Evolutionary conservation across 2,329 filamentous ascomycete genomes (phyloP), one percentile per base, ranked within the genome.

Genomic region (Claviceps sp.): DNA sequence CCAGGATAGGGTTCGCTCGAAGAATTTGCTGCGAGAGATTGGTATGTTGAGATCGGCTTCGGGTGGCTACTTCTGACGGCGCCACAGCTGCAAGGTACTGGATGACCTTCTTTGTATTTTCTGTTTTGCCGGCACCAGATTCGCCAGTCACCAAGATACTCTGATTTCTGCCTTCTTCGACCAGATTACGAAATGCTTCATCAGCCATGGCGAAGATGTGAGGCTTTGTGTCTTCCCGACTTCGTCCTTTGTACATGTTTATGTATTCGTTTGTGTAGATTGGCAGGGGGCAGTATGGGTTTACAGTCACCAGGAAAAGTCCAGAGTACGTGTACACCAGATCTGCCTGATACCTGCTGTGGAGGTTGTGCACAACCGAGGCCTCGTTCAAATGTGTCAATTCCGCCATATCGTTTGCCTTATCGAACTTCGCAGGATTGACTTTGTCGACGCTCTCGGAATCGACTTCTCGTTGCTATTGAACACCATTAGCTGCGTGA

Each of bases 61-160:
- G 71, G 67, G 78, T 64, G 2, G 84, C 77, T 0, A 84, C 82
- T 54, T 97, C 91, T 0, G 87, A 81, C 43, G 87, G 86, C 10
- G 93, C 93, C 46, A 98, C 93, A 1, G 93, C 89, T 14, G 93
- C 93, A 44, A 98, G 81, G 64, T 98, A 98, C 62, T 98, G 94
- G 52, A 98, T 98, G 59, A 98, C 93, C 67, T 98, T 98, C 65
- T 98, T 98, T 16, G 93, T 98, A 65, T 98, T 98, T 66, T 98
- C 93, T 0, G 93, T 98, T 72, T 98, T 98, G 60, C 93, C 93
- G 38, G 93, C 93, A 64, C 93, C 93, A 17, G 93, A 98, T 71
- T 98, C 93, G 69, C 93, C 93, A 2, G 93, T 98, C 22, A 98
- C 94, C 50, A 98, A 75, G 61, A 98, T 98, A 62, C 91, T 97